Evolutionary conservation across 164 flowering plant genomes (phyloP), one percentile per base, ranked within the genome.

Genomic region (Macadamia integrifolia): DNA sequence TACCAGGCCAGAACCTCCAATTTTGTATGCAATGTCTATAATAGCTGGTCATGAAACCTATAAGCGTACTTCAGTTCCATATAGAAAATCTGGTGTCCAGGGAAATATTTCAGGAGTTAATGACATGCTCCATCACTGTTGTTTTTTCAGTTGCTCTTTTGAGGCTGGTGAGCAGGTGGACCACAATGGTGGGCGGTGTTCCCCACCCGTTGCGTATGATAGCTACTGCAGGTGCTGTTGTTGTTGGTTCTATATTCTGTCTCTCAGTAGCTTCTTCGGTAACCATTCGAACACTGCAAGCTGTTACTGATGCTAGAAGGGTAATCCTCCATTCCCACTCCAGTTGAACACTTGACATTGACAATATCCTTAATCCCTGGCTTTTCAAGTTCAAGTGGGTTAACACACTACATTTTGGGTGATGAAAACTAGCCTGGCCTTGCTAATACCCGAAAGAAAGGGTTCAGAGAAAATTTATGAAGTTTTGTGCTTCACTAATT

Each of bases 231-330:
- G 78, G 71, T 65, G 79, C 74, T 60, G 46, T 80, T 46, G 14
- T 72, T 7, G 61, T 71, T 30, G 82, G 81, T 3, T 81, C 82
- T 69, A 64, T 70, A 56, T 70, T 82, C 65, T 48, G 77, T n/a
- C 59, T 79, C 13, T 79, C 82, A 35, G 40, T 77, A 3, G 77
- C 76, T 71, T 82, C 82, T 40, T 74, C 78, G 18, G 53, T 70
- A 55, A 64, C 80, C 43, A 64, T 80, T 35, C 69, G 74, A 63
- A 28, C 61, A 0, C 40, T 75, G n/a, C 70, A 69, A 75, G 18
- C 70, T 60, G 74, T 57, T 66, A 11, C 79, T 31, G 80, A 75
- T 56, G 73, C 80, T 32, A 77, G 75, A 58, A 67, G 74, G 74
- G 83, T 80, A 68, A 70, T 46, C 12, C 11, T 46, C 7, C 50